A percentile compares a stretch with the other conserved stretches of the same genome.
Evolutionary conservation across 2,329 filamentous ascomycete species (phyloP).

Genomic region (Fusarium gaditjirri): DNA sequence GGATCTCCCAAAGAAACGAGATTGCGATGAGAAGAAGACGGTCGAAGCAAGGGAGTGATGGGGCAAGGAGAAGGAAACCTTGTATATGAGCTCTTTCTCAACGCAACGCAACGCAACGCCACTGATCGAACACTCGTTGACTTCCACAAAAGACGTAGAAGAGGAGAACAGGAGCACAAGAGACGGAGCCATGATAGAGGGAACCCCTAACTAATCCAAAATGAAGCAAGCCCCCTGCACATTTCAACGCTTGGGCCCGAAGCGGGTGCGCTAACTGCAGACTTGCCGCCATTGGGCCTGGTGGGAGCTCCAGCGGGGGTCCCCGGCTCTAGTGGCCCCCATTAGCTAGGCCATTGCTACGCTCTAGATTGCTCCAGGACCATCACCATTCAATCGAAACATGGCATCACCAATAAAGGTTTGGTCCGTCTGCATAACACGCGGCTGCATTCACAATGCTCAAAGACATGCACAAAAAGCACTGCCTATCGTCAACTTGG

Average conservation of each 20-base stretch:
- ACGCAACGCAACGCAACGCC: background rate
- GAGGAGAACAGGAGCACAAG: constrained; percentile 14
- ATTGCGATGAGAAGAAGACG: constrained; percentile 13
- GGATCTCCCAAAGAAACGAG: constrained; percentile 14
- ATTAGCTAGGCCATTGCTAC: constrained; percentile 16
- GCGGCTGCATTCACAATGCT: background rate
- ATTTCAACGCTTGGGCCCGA: constrained; percentile 37
- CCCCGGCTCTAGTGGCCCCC: constrained; percentile 11
- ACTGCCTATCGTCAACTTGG: background rate
- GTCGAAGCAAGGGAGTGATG: constrained; percentile 12
- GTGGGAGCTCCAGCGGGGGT: constrained; percentile 28
- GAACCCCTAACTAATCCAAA: constrained; percentile 26
- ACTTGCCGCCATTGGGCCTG: constrained; percentile 39
- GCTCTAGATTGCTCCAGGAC: constrained; percentile 30
- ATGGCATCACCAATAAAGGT: constrained; percentile 8
- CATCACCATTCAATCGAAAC: constrained; percentile 19
- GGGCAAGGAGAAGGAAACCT: constrained; percentile 10
- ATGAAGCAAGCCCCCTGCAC: constrained; percentile 18
- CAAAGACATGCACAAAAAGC: background rate
- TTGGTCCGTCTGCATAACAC: constrained; percentile 2
- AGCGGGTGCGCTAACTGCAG: constrained; percentile 38
- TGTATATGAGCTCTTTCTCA: constrained; percentile 18
- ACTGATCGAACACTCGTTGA: background rate
- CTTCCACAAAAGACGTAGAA: constrained; percentile 7
- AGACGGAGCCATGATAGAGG: background rate